Evolutionary conservation across 495 filamentous ascomycete genomes (phyloP).

Genomic region (Pyrenula aspistea): DNA sequence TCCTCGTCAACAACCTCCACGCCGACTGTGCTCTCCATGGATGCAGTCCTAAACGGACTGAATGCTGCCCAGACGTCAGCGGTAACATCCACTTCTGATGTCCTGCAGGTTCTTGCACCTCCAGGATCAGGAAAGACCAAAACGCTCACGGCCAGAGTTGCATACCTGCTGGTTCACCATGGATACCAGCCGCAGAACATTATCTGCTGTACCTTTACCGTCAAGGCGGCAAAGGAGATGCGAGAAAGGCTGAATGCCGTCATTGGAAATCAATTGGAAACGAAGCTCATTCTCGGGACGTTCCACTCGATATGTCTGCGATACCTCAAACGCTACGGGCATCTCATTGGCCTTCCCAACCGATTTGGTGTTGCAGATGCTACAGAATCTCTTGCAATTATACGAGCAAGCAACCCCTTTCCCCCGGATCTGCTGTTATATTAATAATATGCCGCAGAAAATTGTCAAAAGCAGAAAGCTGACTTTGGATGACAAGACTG

Average conservation of each 20-base stretch:
- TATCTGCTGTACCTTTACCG: slow-evolving; percentile 94
- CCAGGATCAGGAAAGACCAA: slow-evolving; percentile 91
- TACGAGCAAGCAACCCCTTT: slow-evolving; percentile 29
- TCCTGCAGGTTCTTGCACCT: slow-evolving; percentile 84
- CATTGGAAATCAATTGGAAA: slow-evolving; percentile 66
- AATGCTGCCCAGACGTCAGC: slow-evolving; percentile 78
- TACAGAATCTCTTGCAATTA: slow-evolving; percentile 62
- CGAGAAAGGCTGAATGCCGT: slow-evolving; percentile 70
- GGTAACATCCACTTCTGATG: slow-evolving; percentile 63
- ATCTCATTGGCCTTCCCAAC: slow-evolving; percentile 66
- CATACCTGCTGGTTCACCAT: slow-evolving; percentile 77
- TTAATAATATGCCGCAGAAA: slow-evolving; percentile 28
- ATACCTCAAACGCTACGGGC: slow-evolving; percentile 77
- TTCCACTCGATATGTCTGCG: slow-evolving; percentile 89
- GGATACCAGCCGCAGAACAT: slow-evolving; percentile 80
- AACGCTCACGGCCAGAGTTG: slow-evolving; percentile 87
- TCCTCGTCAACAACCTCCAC: no score
- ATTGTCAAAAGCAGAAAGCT: slow-evolving; percentile 66
- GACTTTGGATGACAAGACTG: slow-evolving; percentile 54
- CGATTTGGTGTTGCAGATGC: slow-evolving; percentile 93
- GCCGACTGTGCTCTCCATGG: no score
- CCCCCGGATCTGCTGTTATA: neutral
- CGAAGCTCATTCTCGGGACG: slow-evolving; percentile 75
- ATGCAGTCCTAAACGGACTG: slow-evolving; percentile 57
- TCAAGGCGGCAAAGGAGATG: slow-evolving; percentile 96